A percentile compares a stretch with the other conserved stretches of the same genome.
phyloP scores from a whole-genome alignment of 768 basidiomycete genomes.

The Pulveroboletus sp. region DNA sequence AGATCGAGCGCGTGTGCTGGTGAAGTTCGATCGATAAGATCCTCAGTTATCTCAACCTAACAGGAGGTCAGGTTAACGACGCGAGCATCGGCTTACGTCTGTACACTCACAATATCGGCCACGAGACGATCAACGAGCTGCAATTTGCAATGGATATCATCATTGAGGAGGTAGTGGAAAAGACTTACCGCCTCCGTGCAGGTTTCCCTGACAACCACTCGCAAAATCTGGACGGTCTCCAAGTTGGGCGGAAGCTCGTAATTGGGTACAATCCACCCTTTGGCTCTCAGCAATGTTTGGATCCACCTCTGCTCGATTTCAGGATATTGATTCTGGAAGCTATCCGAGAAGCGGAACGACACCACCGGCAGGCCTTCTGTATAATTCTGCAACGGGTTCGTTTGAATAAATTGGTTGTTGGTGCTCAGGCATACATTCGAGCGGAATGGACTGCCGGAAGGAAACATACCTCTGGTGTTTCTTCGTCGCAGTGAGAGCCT shows the following conservation, averaged over 20 bases:
- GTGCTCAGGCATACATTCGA: too few species aligned
- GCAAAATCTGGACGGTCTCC: conserved; percentile 52
- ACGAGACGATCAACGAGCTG: conserved; percentile 64
- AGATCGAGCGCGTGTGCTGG: conserved; percentile 49
- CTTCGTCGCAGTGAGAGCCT: conserved; percentile 39
- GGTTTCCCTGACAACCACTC: conserved; percentile 59
- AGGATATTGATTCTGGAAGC: conserved; percentile 49
- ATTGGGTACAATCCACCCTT: conserved; percentile 58
- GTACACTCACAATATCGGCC: conserved; percentile 57
- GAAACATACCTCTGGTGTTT: conserved; percentile 53
- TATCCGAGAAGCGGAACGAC: conserved; percentile 52
- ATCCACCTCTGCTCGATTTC: conserved; percentile 57
- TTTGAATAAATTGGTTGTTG: too few species aligned
- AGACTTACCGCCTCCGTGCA: conserved; percentile 45
- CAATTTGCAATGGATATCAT: conserved; percentile 24
- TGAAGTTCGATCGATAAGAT: conserved; percentile 44
- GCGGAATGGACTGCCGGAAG: too few species aligned
- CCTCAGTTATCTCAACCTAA: conserved; percentile 63
- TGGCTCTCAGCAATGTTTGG: conserved; percentile 45
- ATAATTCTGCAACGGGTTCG: conserved; percentile 34
- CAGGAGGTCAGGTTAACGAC: not conserved
- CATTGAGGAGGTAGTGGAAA: conserved; percentile 18
- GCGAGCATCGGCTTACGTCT: not conserved
- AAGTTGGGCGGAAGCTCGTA: conserved; percentile 55
- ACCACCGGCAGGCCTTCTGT: conserved; percentile 50